These are phyloP conservation scores for Syncephalastrum racemosum DNA, from an alignment of 371 early-diverging fungal genomes.

Conservation along the genomic window DNA sequence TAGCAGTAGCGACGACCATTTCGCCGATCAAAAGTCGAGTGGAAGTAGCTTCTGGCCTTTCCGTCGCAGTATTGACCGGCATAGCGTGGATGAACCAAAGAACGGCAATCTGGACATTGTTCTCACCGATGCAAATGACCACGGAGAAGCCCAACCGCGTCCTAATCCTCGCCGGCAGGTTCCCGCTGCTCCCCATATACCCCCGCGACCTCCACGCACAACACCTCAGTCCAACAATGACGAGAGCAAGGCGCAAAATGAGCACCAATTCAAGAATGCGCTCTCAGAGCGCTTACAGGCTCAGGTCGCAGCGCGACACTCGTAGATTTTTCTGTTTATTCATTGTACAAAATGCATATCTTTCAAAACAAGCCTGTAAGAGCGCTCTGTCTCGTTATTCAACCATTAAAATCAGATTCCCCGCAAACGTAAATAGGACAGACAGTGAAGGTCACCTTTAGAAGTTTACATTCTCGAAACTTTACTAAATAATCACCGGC, in stretches of 20 bases:
- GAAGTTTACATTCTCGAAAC: no score
- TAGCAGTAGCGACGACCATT: constrained; percentile 10
- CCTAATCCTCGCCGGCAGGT: background rate
- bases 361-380: no score
- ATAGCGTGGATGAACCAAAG: background rate
- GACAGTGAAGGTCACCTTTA: no score
- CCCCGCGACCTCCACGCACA: constrained; percentile 13
- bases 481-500: no score
- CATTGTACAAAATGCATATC: constrained; percentile 8
- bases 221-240: constrained; percentile 6
- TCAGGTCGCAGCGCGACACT: constrained; percentile 12
- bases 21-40: constrained; percentile 2
- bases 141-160: no score
- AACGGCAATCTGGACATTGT: no score
- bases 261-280: constrained; percentile 10
- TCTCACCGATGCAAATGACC: no score
- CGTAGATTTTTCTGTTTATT: background rate
- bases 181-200: constrained; percentile 12
- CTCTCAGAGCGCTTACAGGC: constrained; percentile 11
- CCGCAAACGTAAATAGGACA: no score
- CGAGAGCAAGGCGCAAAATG: background rate
- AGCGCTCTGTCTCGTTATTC: no score
- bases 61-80: constrained; percentile 18
- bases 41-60: constrained; percentile 17
- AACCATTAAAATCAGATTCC: no score